Conservation (phyloP, 345 rosid species). For the Corchorus capsularis region DNA sequence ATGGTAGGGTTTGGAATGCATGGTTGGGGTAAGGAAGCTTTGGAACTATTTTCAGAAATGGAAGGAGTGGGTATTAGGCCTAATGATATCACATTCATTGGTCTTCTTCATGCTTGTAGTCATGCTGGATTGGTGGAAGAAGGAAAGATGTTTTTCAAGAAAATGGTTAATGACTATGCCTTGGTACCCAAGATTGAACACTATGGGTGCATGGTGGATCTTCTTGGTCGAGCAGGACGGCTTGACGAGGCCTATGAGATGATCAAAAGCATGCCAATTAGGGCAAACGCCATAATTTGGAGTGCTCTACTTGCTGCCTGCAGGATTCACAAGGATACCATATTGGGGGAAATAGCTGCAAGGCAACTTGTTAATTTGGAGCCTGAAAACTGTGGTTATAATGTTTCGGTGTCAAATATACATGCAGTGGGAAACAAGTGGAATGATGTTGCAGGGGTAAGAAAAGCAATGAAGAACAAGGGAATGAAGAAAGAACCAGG, state of each 20-base stretch:
- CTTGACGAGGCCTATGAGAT: conserved; percentile 47
- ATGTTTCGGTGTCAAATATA: conserved; percentile 41
- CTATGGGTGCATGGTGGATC: conserved; percentile 63
- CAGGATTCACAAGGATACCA: conserved; percentile 35
- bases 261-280: conserved; percentile 44
- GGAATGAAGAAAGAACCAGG: conserved; percentile 47
- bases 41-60: conserved; percentile 46
- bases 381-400: conserved; percentile 36
- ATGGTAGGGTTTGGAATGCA: conserved; percentile 49
- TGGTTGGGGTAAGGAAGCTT: conserved; percentile 45
- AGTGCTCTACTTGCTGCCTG: conserved; percentile 50
- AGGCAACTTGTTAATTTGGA: conserved; percentile 33
- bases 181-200: conserved; percentile 54
- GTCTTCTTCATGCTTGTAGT: conserved; percentile 51
- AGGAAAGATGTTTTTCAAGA: conserved; percentile 39
- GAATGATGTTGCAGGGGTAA: conserved; percentile 41
- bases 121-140: conserved; percentile 55
- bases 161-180: conserved; percentile 33
- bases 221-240: conserved; percentile 55
- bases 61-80: conserved; percentile 36
- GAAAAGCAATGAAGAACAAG: conserved; percentile 32
- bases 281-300: conserved; percentile 47
- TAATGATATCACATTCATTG: conserved; percentile 45
- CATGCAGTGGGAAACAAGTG: conserved; percentile 45
- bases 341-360: conserved; percentile 37